Evolutionary conservation across 2,329 filamentous ascomycete genomes (phyloP).

Genomic region (Fusarium circinatum): DNA sequence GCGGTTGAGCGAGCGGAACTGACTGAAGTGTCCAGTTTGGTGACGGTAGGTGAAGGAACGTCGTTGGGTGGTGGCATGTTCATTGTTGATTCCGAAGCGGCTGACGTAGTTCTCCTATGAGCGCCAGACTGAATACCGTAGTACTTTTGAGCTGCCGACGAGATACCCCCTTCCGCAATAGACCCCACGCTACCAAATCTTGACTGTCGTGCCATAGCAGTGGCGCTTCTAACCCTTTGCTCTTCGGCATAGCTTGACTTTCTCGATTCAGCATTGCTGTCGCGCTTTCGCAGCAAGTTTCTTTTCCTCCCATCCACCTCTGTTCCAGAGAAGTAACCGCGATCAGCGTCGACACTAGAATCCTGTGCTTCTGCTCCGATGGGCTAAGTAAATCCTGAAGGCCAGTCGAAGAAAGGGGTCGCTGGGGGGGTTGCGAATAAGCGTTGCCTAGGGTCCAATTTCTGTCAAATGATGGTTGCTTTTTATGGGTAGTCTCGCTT

Average conservation of each 20-base stretch:
- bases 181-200: constrained; percentile 84
- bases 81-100: constrained; percentile 65
- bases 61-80: constrained; percentile 65
- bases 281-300: constrained; percentile 84
- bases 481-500: constrained; percentile 62
- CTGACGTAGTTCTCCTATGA: constrained; percentile 70
- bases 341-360: constrained; percentile 73
- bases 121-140: constrained; percentile 63
- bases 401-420: constrained; percentile 65
- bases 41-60: constrained; percentile 65
- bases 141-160: constrained; percentile 77
- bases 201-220: constrained; percentile 76
- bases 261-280: constrained; percentile 70
- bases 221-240: constrained; percentile 72
- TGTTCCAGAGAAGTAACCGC: constrained; percentile 92
- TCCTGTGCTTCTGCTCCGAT: constrained; percentile 56
- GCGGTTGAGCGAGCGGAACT: constrained; percentile 53
- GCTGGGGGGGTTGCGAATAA: constrained; percentile 51
- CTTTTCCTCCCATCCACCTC: constrained; percentile 81
- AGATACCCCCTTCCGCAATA: constrained; percentile 67
- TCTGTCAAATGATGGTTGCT: constrained; percentile 75
- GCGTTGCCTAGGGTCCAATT: constrained; percentile 74
- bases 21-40: constrained; percentile 64
- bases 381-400: constrained; percentile 56
- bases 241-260: constrained; percentile 83